These are phyloP conservation scores for Acrodontium crateriforme DNA, from an alignment of 2,329 filamentous ascomycete species.

Conservation along the genomic window DNA sequence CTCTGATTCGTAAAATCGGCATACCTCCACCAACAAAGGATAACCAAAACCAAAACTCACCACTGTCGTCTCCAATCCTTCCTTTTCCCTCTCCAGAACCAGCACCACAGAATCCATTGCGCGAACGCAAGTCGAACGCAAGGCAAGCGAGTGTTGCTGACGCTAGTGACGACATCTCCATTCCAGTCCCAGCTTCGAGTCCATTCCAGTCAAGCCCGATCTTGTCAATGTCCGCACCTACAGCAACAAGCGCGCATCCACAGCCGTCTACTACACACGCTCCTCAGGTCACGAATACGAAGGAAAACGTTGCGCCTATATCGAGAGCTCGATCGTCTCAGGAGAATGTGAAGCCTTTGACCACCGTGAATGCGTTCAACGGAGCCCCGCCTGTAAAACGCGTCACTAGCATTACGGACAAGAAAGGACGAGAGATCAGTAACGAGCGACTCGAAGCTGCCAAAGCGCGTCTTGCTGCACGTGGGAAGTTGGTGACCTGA, in stretches of 20 bases:
- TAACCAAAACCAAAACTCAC: constrained; percentile 9
- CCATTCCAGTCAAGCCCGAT: constrained; percentile 8
- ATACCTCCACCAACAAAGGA: constrained; percentile 6
- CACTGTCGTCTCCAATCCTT: constrained; percentile 6
- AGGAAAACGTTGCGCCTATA: constrained; percentile 12
- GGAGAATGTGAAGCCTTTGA: constrained; percentile 12
- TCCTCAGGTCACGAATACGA: constrained; percentile 3
- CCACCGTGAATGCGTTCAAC: constrained; percentile 16
- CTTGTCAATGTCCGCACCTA: constrained; percentile 1
- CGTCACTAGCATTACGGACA: constrained; percentile 7
- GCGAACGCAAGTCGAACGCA: constrained; percentile 1
- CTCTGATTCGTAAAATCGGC: constrained; percentile 6
- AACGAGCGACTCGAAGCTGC: constrained; percentile 13
- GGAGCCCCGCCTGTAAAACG: constrained; percentile 5
- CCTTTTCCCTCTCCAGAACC: constrained; percentile 5
- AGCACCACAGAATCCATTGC: neutral
- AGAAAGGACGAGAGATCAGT: constrained; percentile 9
- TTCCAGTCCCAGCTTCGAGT: constrained; percentile 8
- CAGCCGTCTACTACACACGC: constrained; percentile 4
- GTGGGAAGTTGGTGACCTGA: constrained; percentile 12
- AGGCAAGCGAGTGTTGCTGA: constrained; percentile 1
- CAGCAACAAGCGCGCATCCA: constrained; percentile 1
- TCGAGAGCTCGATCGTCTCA: constrained; percentile 2
- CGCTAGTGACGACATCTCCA: constrained; percentile 3
- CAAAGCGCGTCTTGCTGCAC: constrained; percentile 12